Evolutionary conservation across 1,284 basidiomycete genomes (phyloP), one percentile per base, ranked within the genome.

Genomic region (Cutaneotrichosporon spelunceum): DNA sequence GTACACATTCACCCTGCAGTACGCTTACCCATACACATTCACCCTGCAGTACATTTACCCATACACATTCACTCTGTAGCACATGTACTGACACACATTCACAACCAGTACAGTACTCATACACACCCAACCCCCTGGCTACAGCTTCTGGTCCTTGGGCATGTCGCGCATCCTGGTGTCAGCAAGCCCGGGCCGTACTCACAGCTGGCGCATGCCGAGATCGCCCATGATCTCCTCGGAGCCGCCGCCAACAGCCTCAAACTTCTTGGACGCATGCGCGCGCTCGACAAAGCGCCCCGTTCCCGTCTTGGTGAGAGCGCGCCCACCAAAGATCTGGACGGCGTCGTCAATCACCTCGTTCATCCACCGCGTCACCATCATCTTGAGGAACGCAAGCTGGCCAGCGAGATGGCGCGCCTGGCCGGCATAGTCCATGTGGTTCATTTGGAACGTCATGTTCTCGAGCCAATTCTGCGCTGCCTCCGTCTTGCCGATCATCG

Each of bases 361-460:
- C 21, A 76, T 74, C 48, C 69, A 72, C 24, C 71, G 64, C 0
- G 78, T 79, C 9, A 66, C 63, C 56, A 88, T 87, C 87, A 89
- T 89, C 61, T 88, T 80, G 62, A 79, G 70, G 74, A 79, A 78
- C 9, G 75, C 74, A 55, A 79, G 75, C 62, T 78, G 79, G 7
- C 74, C 78, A 21, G 77, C 78, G n/a, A 80, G 72, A 57, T 77
- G 68, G 23, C 68, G 60, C 24, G 81, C 77, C 79, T 93, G 92
- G 72, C 94, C 85, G 60, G 83, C 83, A 76, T 97, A 77, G 70
- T 78, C 70, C 76, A 93, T 93, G 70, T 93, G 87, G 74, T 84
- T 87, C 93, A 95, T 95, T 79, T 95, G 93, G 76, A 88, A 87
- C 0, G 92, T 94, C 65, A 95, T 81, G 72, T 86, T 88, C 66